Conservation (phyloP, 1,284 basidiomycete genomes). For the Kwoniella shivajii region DNA sequence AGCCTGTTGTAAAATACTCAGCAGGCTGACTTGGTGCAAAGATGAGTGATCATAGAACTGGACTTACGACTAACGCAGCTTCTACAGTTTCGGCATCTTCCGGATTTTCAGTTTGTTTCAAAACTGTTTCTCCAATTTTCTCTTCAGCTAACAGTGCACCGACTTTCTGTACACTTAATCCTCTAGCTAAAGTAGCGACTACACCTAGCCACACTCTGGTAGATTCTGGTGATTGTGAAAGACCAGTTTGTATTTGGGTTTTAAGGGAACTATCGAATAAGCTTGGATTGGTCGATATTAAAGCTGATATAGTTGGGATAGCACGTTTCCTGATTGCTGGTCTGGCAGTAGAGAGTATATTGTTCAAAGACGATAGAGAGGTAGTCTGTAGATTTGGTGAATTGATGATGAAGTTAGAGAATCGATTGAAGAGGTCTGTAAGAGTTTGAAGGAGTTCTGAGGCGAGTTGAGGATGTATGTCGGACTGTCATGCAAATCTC, state of each 20-base stretch:
- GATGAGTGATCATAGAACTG: not conserved
- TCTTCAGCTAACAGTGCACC: constrained; percentile 38
- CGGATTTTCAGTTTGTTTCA: constrained; percentile 35
- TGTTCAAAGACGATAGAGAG: constrained; percentile 71
- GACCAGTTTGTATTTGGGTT: constrained; percentile 29
- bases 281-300: constrained; percentile 35
- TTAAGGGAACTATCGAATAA: constrained; percentile 35
- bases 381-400: constrained; percentile 57
- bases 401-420: constrained; percentile 66
- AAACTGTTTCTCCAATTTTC: constrained; percentile 27
- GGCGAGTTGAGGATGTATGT: constrained; percentile 74
- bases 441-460: constrained; percentile 88
- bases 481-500: constrained; percentile 54
- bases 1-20: constrained; percentile 59
- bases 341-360: constrained; percentile 72
- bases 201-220: constrained; percentile 41
- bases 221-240: constrained; percentile 28
- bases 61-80: constrained; percentile 40
- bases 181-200: constrained; percentile 40
- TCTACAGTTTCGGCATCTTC: constrained; percentile 48
- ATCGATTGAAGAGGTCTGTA: constrained; percentile 85
- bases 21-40: not conserved
- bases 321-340: constrained; percentile 87
- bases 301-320: constrained; percentile 68
- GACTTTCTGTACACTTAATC: constrained; percentile 30